Evolutionary conservation across 768 basidiomycete genomes (phyloP), one percentile per base, ranked within the genome.

Genomic region (Gymnopilus junonius): DNA sequence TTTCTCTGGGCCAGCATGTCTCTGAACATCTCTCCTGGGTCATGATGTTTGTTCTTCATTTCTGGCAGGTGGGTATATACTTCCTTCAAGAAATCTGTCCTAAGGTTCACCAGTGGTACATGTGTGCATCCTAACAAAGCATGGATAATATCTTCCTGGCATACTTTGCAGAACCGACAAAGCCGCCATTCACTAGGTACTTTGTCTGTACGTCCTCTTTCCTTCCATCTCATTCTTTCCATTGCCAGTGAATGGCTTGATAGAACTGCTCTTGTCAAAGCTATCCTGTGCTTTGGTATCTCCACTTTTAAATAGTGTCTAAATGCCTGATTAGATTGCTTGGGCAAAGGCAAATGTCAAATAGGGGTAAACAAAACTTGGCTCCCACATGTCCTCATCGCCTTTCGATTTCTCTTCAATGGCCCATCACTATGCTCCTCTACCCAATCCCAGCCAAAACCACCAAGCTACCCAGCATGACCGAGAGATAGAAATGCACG

Each of bases 381-480:
- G 29, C 14, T 25, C n/a, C 21, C 34, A 23, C 25, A 51, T 31
- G n/a, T n/a, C 37, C 23, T 21, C 54, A 40, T 23, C 20, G 34
- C 54, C 34, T 4, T 27, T 53, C 39, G 17, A 39, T 11, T 35
- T 29, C 32, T 51, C 31, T 58, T 12, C 32, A 31, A 83, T 83
- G 82, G 73, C 87, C 68, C 82, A 80, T 67, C 85, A 86, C 67
- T 93, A 93, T 82, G 86, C 87, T 1, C 86, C 90, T 62, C 76
- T 92, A 46, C 87, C 89, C 11, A 87, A 84, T 66, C 81, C 84
- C 21, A 79, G 79, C 68, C 76, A 80, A 17, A 84, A 85, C 71
- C 77, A 75, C 48, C 77, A 63, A 23, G 48, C 82, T 58, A 73
- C 79, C 8, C 77, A 80, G 50, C 73, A 82, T 62, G 90, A 76